Percentiles rank a stretch among this genome's conserved stretches.
Conservation (phyloP, 805 yeast species). For the Metschnikowia baotianmanensis region DNA sequence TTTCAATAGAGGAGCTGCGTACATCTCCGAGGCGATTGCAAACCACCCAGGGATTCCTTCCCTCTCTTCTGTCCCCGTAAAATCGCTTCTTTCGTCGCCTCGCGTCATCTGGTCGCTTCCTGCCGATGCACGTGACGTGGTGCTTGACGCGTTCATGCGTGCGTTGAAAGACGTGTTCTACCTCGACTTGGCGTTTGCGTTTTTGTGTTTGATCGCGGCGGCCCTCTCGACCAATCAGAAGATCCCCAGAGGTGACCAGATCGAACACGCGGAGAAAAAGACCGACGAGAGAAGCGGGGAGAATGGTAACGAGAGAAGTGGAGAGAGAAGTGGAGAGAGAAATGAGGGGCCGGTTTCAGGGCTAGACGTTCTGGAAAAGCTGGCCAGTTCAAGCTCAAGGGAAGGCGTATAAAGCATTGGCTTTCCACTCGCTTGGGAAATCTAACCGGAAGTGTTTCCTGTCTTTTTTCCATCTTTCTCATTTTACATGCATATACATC, state of each 20-base stretch:
- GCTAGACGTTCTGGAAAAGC: no score
- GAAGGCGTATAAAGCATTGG: conserved; percentile 1
- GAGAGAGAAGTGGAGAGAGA: neutral
- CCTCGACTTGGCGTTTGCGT: conserved; percentile 19
- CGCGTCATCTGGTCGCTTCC: conserved; percentile 27
- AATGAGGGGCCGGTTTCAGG: neutral
- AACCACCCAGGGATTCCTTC: conserved; percentile 6
- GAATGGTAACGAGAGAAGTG: neutral
- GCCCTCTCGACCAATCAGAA: conserved; percentile 16
- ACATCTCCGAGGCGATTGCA: conserved; percentile 10
- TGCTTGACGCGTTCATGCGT: conserved; percentile 25
- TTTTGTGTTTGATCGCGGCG: conserved; percentile 12
- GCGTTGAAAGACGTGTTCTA: conserved; percentile 19
- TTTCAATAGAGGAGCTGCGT: conserved; percentile 11
- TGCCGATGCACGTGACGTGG: conserved; percentile 18
- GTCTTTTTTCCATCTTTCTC: no score
- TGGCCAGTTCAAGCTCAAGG: conserved; percentile 1
- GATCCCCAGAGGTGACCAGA: conserved; percentile 15
- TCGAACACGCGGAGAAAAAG: conserved; percentile 9
- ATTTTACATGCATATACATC: no score
- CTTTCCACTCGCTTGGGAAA: no score
- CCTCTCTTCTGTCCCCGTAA: conserved; percentile 6
- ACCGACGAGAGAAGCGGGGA: neutral
- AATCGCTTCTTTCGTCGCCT: conserved; percentile 24
- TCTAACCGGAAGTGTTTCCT: no score